Percentiles rank a stretch among this genome's conserved stretches.
Conservation (phyloP, 768 basidiomycete species). For the Rhizopogon vinicolor region DNA sequence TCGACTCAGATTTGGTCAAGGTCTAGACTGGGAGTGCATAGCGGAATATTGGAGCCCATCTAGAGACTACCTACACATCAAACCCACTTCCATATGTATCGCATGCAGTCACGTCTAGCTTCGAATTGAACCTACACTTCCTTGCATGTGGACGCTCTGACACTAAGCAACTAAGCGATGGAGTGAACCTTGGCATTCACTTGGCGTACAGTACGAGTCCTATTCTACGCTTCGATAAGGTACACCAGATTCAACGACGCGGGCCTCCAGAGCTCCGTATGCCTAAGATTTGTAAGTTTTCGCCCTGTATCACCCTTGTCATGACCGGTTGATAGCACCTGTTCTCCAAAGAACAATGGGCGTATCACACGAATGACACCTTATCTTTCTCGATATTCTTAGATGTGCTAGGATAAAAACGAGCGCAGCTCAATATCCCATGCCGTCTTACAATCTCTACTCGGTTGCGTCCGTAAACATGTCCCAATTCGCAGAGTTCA, state of each 20-base stretch:
- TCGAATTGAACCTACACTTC: background rate
- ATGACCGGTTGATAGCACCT: background rate
- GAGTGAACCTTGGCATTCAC: background rate
- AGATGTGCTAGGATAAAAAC: background rate
- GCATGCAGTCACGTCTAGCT: background rate
- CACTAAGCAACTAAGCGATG: background rate
- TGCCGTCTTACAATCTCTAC: too few relatives aligned
- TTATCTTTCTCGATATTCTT: constrained; percentile 1
- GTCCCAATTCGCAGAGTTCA: constrained; percentile 29
- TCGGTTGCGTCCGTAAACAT: background rate
- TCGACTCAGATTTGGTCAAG: too few relatives aligned
- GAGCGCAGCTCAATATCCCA: background rate
- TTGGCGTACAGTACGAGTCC: background rate
- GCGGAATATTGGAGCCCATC: background rate
- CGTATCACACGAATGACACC: background rate
- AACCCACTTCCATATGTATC: background rate
- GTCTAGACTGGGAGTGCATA: background rate
- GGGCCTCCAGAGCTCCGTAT: background rate
- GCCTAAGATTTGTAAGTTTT: background rate
- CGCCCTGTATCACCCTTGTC: background rate
- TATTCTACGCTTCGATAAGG: background rate
- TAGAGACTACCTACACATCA: background rate
- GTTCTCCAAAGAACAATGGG: background rate
- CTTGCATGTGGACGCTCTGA: too few relatives aligned
- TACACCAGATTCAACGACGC: background rate